These are phyloP conservation scores for Furcasterigmium furcatum DNA, from an alignment of 2,329 filamentous ascomycete species.

Conservation along the genomic window DNA sequence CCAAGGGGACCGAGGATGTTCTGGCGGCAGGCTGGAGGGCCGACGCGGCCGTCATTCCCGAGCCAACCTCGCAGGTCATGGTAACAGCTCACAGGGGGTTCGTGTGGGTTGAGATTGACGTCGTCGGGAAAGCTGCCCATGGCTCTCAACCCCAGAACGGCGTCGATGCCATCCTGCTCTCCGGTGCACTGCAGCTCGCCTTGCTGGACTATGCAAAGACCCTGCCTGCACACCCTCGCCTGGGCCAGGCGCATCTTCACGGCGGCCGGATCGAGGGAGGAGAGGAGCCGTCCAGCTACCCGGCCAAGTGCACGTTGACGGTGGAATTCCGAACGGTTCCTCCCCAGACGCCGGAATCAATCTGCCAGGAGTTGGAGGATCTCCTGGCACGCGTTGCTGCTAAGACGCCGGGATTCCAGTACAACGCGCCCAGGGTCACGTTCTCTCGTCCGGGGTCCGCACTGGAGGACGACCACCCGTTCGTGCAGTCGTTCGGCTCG, in stretches of 20 bases:
- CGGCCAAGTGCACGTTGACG: slow-evolving; percentile 41
- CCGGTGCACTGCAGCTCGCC: slow-evolving; percentile 42
- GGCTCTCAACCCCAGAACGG: slow-evolving; percentile 40
- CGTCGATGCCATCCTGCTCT: slow-evolving; percentile 45
- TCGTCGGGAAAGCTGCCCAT: slow-evolving; percentile 37
- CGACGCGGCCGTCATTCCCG: slow-evolving; percentile 46
- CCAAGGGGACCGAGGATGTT: slow-evolving; percentile 47
- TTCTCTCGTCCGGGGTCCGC: slow-evolving; percentile 39
- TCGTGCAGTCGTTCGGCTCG: slow-evolving; percentile 22
- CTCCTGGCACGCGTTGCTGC: slow-evolving; percentile 29
- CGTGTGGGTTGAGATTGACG: slow-evolving; percentile 37
- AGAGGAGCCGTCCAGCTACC: slow-evolving; percentile 49
- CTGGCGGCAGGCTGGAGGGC: slow-evolving; percentile 49
- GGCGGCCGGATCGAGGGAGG: slow-evolving; percentile 45
- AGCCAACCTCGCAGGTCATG: slow-evolving; percentile 41
- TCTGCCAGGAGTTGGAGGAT: slow-evolving; percentile 30
- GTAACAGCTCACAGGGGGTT: slow-evolving; percentile 48
- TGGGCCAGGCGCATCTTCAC: slow-evolving; percentile 40
- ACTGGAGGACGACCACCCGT: slow-evolving; percentile 34
- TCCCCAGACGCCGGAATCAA: slow-evolving; percentile 32
- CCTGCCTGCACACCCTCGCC: slow-evolving; percentile 26
- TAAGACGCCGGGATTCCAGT: slow-evolving; percentile 33
- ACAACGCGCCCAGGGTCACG: slow-evolving; percentile 29
- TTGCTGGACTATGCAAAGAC: slow-evolving; percentile 36
- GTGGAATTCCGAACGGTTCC: slow-evolving; percentile 46